These are phyloP conservation scores for Jimgerdemannia flammicorona DNA, from an alignment of 192 early-diverging fungal genomes.

Conservation along the genomic window DNA sequence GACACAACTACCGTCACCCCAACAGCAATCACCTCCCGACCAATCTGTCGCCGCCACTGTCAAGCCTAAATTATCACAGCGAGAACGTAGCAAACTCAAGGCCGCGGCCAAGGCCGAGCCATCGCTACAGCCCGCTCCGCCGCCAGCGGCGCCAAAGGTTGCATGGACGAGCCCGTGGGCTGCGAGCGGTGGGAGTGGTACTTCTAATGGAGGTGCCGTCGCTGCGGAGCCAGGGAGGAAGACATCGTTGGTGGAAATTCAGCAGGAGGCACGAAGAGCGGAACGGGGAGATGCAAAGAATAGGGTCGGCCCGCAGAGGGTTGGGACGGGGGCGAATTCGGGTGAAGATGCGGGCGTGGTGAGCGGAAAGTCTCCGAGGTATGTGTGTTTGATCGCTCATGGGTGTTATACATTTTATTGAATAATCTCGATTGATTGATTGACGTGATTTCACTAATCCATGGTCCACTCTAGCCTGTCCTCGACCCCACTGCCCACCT, in stretches of 20 bases:
- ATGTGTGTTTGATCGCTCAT: background rate
- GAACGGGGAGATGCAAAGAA: background rate
- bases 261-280: background rate
- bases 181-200: background rate
- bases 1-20: too few relatives aligned
- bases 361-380: background rate
- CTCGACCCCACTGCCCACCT: constrained; percentile 23
- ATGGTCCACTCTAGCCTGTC: constrained; percentile 12
- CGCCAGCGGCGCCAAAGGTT: constrained; percentile 8
- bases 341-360: background rate
- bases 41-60: background rate
- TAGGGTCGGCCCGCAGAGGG: too few relatives aligned
- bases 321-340: background rate
- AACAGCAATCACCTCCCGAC: background rate
- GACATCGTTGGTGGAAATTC: constrained; percentile 7
- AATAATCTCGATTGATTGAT: too few relatives aligned
- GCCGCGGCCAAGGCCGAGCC: background rate
- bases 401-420: too few relatives aligned
- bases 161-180: constrained; percentile 8
- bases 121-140: constrained; percentile 11
- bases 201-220: too few relatives aligned
- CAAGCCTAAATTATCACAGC: constrained; percentile 28
- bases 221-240: background rate
- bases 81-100: constrained; percentile 27
- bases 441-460: background rate